Base-by-base conservation (phyloP, 768 basidiomycete species). In the Infundibulicybe gibba region DNA sequence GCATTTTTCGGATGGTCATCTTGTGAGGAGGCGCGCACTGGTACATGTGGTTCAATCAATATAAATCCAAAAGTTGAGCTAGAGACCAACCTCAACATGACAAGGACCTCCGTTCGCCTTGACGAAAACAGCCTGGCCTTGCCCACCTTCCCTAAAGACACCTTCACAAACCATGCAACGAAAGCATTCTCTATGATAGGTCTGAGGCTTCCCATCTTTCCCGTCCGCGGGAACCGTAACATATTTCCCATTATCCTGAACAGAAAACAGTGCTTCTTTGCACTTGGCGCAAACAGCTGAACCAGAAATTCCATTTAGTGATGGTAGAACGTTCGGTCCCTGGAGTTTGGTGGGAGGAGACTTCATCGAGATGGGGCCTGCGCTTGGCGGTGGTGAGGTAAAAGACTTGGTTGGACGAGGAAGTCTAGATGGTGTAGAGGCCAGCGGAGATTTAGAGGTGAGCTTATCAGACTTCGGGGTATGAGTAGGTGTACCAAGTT, bases 181-280 rank as follows among this genome's bases (percentile, higher is more conserved):
- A 63, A 93, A 91, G 60, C 90, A 93, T 37, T 80, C 75, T 3
- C 77, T 71, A 53, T 93, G 90, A 55, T 87, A 92, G 16, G 75
- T 72, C 60, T 76, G 75, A n/a, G 80, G 74, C 17, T 68, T 64
- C 14, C 69, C 69, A 25, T 66, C 72, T 38, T 68, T 65, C 12
- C 69, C 71, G 31, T 70, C 66, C 47, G 76, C 78, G 6, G 88
- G 86, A 21, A 90, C 77, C 2, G 85, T 86, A 30, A 90, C 79
- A 61, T 83, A 90, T 48, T 76, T 77, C 35, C 85, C 82, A 5
- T 77, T 79, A 46, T 77, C 76, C 20, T 68, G 71, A 3, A 73
- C 63, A 37, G 72, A 75, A 59, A 87, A 85, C 42, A 91, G 69
- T 5, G 74, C 69, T 10, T 70, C 68, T 11, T 62, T 63, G 54